Base-by-base conservation (phyloP, 2,329 filamentous ascomycete genomes). In the Fusarium sulawesiense region DNA sequence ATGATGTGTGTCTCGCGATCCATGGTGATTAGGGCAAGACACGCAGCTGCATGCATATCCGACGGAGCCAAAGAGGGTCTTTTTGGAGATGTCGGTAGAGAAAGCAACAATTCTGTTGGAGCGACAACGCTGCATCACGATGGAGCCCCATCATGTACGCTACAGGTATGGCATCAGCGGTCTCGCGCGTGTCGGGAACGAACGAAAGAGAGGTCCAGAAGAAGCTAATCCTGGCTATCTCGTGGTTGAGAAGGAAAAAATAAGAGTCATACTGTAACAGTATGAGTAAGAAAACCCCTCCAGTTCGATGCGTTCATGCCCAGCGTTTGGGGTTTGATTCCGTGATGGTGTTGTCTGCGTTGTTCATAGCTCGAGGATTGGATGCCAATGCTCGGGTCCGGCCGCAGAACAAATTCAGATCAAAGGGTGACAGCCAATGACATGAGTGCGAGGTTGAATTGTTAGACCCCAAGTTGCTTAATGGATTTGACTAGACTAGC, bases 301-400 rank as follows among this genome's bases (percentile, higher is more conserved):
- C 68, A 67, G 71, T 73, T 73, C 71, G 58, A 71, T 59, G 69
- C 73, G 60, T 75, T 71, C 68, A 72, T 75, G 72, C 73, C 73
- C 73, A 75, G 73, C 65, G 47, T 50, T 69, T 56, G 29, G 54
- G 20, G 54, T 34, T 37, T 63, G 23, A 25, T 23, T 63, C 48
- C 61, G 60, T 61, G 62, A 67, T 70, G 69, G 61, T 70, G 69
- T 72, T 70, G 57, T 70, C 69, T 72, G 69, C 61, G 69, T 67
- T 72, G 69, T 67, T 63, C 64, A 67, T 61, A 51, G 55, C 47
- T 56, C 46, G 54, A 60, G 25, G 37, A 46, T 32, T 51, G 46
- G 41, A 67, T 48, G 53, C 55, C 45, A 46, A 70, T 48, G 57
- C 55, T 51, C 61, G 69, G 69, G 45, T 65, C 55, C 55, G 68